Evolutionary conservation across 2,329 filamentous ascomycete genomes (phyloP).

Genomic region (Periconia macrospinosa): DNA sequence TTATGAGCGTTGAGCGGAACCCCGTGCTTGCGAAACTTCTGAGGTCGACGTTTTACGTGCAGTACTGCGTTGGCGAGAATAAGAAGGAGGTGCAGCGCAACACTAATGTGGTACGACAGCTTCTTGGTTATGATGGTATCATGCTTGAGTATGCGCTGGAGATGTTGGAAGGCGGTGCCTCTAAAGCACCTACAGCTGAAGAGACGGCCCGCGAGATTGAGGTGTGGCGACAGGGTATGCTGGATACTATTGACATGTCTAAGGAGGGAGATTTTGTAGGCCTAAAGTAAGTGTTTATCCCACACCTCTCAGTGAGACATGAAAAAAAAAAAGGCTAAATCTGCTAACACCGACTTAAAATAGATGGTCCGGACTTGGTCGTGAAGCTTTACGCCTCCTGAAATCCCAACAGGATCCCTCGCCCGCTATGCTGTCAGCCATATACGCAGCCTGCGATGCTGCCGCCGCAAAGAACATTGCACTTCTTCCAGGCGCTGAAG

Average conservation of each 20-base stretch:
- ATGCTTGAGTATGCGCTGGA: constrained; percentile 84
- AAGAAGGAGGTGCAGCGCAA: constrained; percentile 63
- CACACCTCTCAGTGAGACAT: neutral
- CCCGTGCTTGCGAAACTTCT: constrained; percentile 69
- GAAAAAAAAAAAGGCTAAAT: neutral
- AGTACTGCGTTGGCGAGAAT: constrained; percentile 87
- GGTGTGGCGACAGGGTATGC: constrained; percentile 72
- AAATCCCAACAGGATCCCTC: constrained; percentile 64
- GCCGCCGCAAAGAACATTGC: constrained; percentile 70
- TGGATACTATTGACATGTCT: constrained; percentile 68
- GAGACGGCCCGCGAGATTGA: constrained; percentile 64
- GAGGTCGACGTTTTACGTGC: constrained; percentile 83
- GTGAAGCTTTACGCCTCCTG: constrained; percentile 69
- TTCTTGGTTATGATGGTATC: constrained; percentile 78
- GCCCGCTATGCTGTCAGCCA: constrained; percentile 66
- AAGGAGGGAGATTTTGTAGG: constrained; percentile 57
- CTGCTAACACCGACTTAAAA: constrained; percentile 15
- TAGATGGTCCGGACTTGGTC: constrained; percentile 80
- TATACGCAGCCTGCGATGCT: constrained; percentile 73
- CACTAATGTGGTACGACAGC: constrained; percentile 68
- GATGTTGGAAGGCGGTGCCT: constrained; percentile 60
- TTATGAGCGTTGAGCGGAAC: constrained; percentile 77
- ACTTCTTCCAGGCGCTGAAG: constrained; percentile 85
- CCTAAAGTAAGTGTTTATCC: constrained; percentile 49
- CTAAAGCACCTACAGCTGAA: constrained; percentile 52